phyloP scores from a whole-genome alignment of 2,329 filamentous ascomycete species.

The Epichloe amarillans region DNA sequence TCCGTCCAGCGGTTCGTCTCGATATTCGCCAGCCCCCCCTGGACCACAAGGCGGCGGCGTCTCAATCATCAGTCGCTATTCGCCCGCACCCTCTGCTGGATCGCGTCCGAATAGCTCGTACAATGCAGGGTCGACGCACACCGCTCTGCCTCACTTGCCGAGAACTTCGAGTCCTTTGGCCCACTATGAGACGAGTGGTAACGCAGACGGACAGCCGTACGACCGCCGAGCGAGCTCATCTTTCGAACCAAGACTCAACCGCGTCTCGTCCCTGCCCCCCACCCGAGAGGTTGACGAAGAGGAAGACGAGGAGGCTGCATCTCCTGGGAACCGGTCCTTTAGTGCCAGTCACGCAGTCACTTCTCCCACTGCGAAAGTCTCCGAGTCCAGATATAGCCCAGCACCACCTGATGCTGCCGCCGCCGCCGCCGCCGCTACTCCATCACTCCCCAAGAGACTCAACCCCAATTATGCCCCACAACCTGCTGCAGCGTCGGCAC shows the following conservation, averaged over 20 bases:
- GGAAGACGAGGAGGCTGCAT: conserved; percentile 19
- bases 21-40: conserved; percentile 50
- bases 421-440: conserved; percentile 25
- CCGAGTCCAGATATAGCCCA: conserved; percentile 27
- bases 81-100: conserved; percentile 27
- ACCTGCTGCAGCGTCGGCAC: conserved; percentile 16
- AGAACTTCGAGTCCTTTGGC: conserved; percentile 53
- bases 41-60: conserved; percentile 23
- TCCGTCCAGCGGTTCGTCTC: conserved; percentile 23
- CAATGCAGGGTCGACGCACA: conserved; percentile 24
- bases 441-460: conserved; percentile 44
- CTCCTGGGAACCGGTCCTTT: conserved; percentile 13
- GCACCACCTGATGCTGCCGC: conserved; percentile 17
- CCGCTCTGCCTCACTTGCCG: conserved; percentile 44
- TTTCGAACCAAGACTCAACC: conserved; percentile 40
- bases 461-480: conserved; percentile 39
- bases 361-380: conserved; percentile 10
- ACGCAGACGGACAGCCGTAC: conserved; percentile 28
- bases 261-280: conserved; percentile 44
- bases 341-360: conserved; percentile 12
- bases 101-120: conserved; percentile 31
- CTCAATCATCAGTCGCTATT: conserved; percentile 37
- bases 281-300: conserved; percentile 52
- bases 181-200: conserved; percentile 43
- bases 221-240: conserved; percentile 38